Evolutionary conservation across 768 basidiomycete species (phyloP), one percentile per base, ranked within the genome.

Genomic region (Epithele typhae): DNA sequence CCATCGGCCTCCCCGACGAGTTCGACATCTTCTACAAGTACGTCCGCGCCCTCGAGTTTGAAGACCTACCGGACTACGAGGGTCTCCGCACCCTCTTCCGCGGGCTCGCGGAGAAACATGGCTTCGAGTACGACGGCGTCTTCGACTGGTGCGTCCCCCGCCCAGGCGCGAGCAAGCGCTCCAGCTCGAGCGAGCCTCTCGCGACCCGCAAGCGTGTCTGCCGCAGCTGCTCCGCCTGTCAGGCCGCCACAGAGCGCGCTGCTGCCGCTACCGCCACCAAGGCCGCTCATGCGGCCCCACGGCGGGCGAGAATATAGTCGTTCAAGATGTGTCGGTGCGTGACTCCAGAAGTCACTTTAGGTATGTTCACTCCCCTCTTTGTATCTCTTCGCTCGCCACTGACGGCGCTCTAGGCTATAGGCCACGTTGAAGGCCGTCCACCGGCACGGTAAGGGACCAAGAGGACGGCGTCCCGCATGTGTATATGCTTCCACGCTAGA

Each of bases 51-150:
- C 79, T 94, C 27, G 84, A 84, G 53, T 93, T 92, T 56, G 88
- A 88, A 58, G 91, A 93, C 68, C 73, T 89, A 33, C 92, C 91
- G 9, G 92, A 94, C 65, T 94, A 93, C 57, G 84, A 82, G 36
- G 90, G 90, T 22, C 70, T 92, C 19, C 75, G 90, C 35, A 77
- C 76, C 37, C 75, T 91, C 37, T 89, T 92, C 64, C 73, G 76
- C 14, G 77, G 74, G 6, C 59, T 68, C 12, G 65, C 61, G 14
- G 55, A 60, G 18, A 55, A 55, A 32, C 55, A 60, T 25, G 48
- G 54, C 21, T 59, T 62, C 46, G 54, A 51, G 32, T 64, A 61
- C 43, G 62, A 64, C 39, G 52, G 59, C 25, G 51, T 44, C 15
- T 64, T 63, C 42, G 63, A 64, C 46, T 64, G 63, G 63, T 57